Base-by-base conservation (phyloP, 768 basidiomycete genomes). In the Exsudoporus frostii region DNA sequence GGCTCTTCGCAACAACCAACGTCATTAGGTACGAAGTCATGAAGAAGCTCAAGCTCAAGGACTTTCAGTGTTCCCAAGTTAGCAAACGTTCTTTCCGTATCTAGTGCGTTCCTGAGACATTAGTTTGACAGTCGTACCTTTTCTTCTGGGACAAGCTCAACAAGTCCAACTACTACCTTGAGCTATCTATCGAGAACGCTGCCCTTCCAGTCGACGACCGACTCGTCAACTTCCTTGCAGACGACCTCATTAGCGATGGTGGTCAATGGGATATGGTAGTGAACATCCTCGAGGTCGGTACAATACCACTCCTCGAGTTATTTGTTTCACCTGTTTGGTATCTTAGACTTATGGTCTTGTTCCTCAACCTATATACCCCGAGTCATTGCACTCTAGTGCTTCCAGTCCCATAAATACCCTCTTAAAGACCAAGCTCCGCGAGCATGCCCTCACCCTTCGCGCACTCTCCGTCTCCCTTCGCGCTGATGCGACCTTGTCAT, bases 71-170 rank as follows among this genome's bases (percentile, higher is more conserved):
- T 19, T 93, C 90, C 13, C 95, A 96, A 77, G 88, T 83, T 40
- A 24, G 76, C 63, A 20, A 30, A 36, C 10, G 3, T 22, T 24
- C 14, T 6, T 20, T 19, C n/a, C 25, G 11, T 4, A n/a, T 40
- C 17, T 50, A 8, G 11, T 5, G 24, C 39, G 10, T 51, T 48
- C 43, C 55, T 59, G 45, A 60, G 30, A 43, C 20, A 27, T 45
- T 54, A 25, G 29, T 14, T 43, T 36, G 38, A 39, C 61, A 91
- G 88, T 83, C 84, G 2, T 96, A 96, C 70, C 78, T 95, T 27
- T 95, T 94, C 79, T 95, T 98, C 80, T 96, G 88, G 79, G 95
- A 98, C 73, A 94, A 95, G 72, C 82, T 98, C 45, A 92, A 95
- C 78, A 92, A 97, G 69, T 73, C 79, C 40, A 88, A 88, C 70